These are phyloP conservation scores for Apiotrichum veenhuisii DNA, from an alignment of 1,284 basidiomycete species.

Conservation along the genomic window DNA sequence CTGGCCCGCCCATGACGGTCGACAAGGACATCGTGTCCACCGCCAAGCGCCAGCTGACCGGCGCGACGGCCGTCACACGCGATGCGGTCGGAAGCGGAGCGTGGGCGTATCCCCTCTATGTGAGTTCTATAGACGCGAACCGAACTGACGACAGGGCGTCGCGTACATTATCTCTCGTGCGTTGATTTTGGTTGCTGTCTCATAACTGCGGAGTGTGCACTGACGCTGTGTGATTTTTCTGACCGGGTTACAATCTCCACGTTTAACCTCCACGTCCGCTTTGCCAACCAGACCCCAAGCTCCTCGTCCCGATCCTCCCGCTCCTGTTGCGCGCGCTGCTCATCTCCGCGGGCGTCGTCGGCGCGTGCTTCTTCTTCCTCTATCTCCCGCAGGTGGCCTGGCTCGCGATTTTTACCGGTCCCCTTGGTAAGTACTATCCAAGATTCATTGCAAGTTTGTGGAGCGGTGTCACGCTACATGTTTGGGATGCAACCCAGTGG, in stretches of 20 bases:
- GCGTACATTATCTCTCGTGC: slow-evolving; percentile 46
- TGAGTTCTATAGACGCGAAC: slow-evolving; percentile 19
- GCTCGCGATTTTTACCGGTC: slow-evolving; percentile 62
- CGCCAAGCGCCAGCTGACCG: slow-evolving; percentile 35
- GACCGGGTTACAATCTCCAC: no score
- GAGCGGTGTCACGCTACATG: background rate
- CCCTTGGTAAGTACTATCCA: slow-evolving; percentile 49
- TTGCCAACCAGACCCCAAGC: slow-evolving; percentile 43
- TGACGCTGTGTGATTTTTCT: background rate
- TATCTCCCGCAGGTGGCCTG: slow-evolving; percentile 67
- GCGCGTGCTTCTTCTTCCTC: slow-evolving; percentile 59
- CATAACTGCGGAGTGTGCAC: no score
- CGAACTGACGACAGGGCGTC: slow-evolving; percentile 37
- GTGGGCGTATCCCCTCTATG: slow-evolving; percentile 51
- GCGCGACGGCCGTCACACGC: slow-evolving; percentile 31
- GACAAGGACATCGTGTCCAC: background rate
- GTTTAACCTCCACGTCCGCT: background rate
- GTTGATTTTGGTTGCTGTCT: slow-evolving; percentile 1
- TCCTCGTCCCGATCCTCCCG: slow-evolving; percentile 48
- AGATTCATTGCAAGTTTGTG: background rate
- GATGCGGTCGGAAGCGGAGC: slow-evolving; percentile 49
- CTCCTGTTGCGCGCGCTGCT: slow-evolving; percentile 41
- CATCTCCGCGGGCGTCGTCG: slow-evolving; percentile 50
- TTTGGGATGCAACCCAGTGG: background rate
- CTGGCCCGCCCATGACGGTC: background rate